Base-by-base conservation (phyloP, 352 stramenopile genomes). In the Globisporangium recalcitrans region DNA sequence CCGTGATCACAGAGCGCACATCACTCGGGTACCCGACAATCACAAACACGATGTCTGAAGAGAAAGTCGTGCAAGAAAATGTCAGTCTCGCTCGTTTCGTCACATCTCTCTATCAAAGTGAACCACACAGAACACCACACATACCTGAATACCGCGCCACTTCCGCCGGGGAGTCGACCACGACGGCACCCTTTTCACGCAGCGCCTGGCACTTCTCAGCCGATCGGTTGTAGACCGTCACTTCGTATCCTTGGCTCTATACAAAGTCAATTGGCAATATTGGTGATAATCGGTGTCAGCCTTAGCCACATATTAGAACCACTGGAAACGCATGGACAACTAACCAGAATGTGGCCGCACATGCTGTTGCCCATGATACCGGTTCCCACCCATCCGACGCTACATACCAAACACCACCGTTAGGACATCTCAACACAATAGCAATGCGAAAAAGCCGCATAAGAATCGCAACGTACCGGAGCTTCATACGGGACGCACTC, bases 291-390 rank as follows among this genome's bases (percentile, higher is more conserved):
- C 54, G 22, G 26, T 58, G 1, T 24, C 32, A 13, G 29, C 2
- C n/a, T 31, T 13, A 2, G 21, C n/a, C 13, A 32, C 13, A 21
- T 31, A 31, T 10, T 10, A 6, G 32, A 19, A 24, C 19, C 22
- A 36, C 48, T 34, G 57, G 2, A 47, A 9, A 49, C 29, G 2
- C n/a, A n/a, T n/a, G 7, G 34, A 26, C n/a, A 5, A 61, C 74
- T 36, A 74, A 95, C 85, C 57, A 97, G 70, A 52, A 97, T 77
- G 68, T 96, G 89, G 8, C 72, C 63, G 44, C 86, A 95, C 89
- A 97, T 97, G 69, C 81, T 94, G 21, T 77, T 84, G 49, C 88
- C 88, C 88, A 97, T 97, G 60, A 96, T 92, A 5, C 87, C 87
- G 1, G 73, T 87, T 62, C 87, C 89, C 26, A 97, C 85, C 85